Percentiles rank a stretch among this genome's conserved stretches.
phyloP scores from a whole-genome alignment of 2,329 filamentous ascomycete genomes.

The Aspergillus terreus region DNA sequence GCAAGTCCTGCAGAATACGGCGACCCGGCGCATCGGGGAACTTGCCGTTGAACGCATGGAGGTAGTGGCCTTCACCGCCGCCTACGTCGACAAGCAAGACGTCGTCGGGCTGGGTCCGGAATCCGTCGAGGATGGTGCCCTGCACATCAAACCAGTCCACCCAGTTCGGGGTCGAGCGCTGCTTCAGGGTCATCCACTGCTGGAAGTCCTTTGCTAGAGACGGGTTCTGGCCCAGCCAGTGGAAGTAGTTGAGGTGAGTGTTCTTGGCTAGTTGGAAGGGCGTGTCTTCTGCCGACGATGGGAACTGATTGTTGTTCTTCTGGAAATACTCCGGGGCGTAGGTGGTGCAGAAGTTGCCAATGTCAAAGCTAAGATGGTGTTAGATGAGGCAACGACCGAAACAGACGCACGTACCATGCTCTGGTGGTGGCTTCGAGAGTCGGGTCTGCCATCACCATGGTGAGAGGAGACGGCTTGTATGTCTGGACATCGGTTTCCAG shows the following conservation, averaged over 20 bases:
- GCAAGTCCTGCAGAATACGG: conserved; percentile 19
- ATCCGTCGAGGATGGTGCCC: conserved; percentile 5
- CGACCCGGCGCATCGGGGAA: conserved; percentile 11
- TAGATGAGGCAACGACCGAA: background rate
- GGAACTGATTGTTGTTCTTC: conserved; percentile 12
- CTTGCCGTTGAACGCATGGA: conserved; percentile 12
- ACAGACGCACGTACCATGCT: conserved; percentile 6
- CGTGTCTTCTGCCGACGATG: conserved; percentile 7
- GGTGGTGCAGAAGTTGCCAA: conserved; percentile 9
- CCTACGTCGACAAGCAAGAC: conserved; percentile 24
- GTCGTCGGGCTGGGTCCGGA: conserved; percentile 4
- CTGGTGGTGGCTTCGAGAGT: conserved; percentile 15
- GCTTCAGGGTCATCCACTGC: conserved; percentile 13
- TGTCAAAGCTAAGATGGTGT: conserved; percentile 8
- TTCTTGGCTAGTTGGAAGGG: conserved; percentile 17
- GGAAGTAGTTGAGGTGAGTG: conserved; percentile 13
- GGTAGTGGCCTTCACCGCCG: conserved; percentile 20
- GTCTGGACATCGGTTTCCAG: conserved; percentile 14
- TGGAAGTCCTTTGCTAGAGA: conserved; percentile 13
- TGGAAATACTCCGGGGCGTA: conserved; percentile 17
- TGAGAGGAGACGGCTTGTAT: conserved; percentile 18
- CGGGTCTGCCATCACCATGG: conserved; percentile 16
- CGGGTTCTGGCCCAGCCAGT: conserved; percentile 14
- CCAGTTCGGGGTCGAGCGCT: conserved; percentile 10
- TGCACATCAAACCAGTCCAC: conserved; percentile 13